Base-by-base conservation (phyloP, 2,329 filamentous ascomycete genomes). In the Trichoderma polysporum region DNA sequence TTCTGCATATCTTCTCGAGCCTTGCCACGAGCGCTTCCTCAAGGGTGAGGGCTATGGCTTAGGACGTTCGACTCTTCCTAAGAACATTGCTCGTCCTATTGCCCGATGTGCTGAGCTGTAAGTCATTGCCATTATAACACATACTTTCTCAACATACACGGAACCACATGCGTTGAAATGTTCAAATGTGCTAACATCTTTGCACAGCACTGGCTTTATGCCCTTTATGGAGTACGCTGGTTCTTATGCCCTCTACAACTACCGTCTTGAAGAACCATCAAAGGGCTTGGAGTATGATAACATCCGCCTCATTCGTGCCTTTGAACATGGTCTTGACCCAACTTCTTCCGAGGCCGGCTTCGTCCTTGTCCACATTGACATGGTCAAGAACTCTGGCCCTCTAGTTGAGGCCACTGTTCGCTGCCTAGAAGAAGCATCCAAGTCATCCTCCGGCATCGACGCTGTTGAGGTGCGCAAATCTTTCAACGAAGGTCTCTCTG, bases 301-400 rank as follows among this genome's bases (percentile, higher is more conserved):
- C 81, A 84, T 97, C 27, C 90, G 93, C 12, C 87, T 97, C 35
- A 90, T 97, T 75, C 91, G 94, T 39, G 94, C 93, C 27, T 98
- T 97, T 73, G 94, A 97, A 80, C 87, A 90, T 73, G 94, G 94
- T 15, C 88, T 97, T 9, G 91, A 97, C 76, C 91, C 91, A 0
- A 85, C 85, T 35, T 96, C 92, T 3, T 97, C 93, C 8, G 94
- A 97, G 78, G 94, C 94, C 0, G 94, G 94, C 58, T 97, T 98
- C 76, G 93, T 97, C n/a, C 86, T 97, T 13, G 94, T 95, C 4
- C 94, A 97, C 78, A 89, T 98, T 60, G 93, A 96, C 79, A 98
- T 97, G 94, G 94, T 97, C 58, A 90, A 89, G 76, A 88, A 97
- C 78, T 94, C 93, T 0, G 90, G 90, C 0, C 86, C 88, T 0